Percentiles rank a stretch among this genome's conserved stretches.
Conservation (phyloP, 257 asterid genomes). For the Striga asiatica region DNA sequence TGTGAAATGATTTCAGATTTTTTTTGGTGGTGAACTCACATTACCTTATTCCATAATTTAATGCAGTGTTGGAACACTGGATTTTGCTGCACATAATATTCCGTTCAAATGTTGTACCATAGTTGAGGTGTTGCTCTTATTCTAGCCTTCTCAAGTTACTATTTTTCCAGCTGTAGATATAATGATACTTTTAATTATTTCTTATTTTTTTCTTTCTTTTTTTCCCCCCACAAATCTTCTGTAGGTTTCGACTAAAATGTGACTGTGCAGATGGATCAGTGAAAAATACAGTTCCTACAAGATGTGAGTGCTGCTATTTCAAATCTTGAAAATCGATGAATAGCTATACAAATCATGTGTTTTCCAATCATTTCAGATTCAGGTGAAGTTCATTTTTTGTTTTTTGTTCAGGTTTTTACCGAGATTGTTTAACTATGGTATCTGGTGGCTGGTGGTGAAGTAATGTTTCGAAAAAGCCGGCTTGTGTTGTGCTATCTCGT, state of each 20-base stretch:
- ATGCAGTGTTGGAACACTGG: constrained; percentile 97
- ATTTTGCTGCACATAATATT: constrained; percentile 87
- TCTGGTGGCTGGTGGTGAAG: constrained; percentile 1
- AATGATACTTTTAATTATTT: background rate
- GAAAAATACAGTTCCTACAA: background rate
- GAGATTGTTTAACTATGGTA: background rate
- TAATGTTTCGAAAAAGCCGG: background rate
- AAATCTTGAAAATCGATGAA: background rate
- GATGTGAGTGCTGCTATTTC: background rate
- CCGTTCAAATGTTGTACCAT: constrained; percentile 44
- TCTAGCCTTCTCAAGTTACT: background rate
- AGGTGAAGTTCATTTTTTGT: background rate
- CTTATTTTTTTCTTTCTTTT: background rate
- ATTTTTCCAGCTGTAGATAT: background rate
- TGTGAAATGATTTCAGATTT: too few relatives aligned
- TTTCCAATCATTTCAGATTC: constrained; percentile 6
- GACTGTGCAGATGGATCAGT: constrained; percentile 2
- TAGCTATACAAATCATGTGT: background rate
- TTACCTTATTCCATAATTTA: background rate
- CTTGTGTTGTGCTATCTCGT: background rate
- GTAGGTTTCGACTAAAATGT: background rate
- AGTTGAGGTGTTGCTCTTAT: constrained; percentile 30
- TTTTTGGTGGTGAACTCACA: background rate
- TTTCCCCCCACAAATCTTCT: background rate
- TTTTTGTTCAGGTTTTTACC: constrained; percentile 12